Percentiles rank a stretch among this genome's conserved stretches.
These are phyloP conservation scores for Scheffersomyces stipitis DNA, from an alignment of 805 yeast species.

Conservation along the genomic window DNA sequence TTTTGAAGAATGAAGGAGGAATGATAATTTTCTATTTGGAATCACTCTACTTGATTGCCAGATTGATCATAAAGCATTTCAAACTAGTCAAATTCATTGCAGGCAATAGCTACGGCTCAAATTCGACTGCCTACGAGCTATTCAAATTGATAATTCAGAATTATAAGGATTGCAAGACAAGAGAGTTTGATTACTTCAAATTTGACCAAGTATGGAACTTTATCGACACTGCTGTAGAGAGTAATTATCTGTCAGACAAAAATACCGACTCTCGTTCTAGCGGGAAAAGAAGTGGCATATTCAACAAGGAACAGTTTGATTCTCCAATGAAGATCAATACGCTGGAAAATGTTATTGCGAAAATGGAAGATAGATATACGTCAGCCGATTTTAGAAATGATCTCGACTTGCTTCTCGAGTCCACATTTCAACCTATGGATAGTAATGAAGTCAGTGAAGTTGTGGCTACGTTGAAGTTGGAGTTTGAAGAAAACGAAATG, in stretches of 20 bases:
- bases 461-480: conserved; percentile 6
- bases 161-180: conserved; percentile 32
- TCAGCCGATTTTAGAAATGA: conserved; percentile 27
- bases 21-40: conserved; percentile 44
- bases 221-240: conserved; percentile 27
- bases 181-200: conserved; percentile 34
- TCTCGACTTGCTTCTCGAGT: conserved; percentile 19
- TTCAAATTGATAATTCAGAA: conserved; percentile 32
- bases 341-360: conserved; percentile 13
- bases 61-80: conserved; percentile 31
- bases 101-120: conserved; percentile 23
- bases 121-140: conserved; percentile 32
- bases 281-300: conserved; percentile 8
- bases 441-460: conserved; percentile 17
- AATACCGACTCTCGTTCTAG: conserved; percentile 1
- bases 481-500: conserved; percentile 5
- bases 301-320: conserved; percentile 27
- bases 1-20: conserved; percentile 40
- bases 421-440: conserved; percentile 8
- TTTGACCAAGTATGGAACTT: conserved; percentile 37
- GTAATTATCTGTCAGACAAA: conserved; percentile 4
- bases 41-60: conserved; percentile 33
- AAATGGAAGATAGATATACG: conserved; percentile 17
- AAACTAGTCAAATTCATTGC: conserved; percentile 35
- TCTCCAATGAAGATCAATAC: conserved; percentile 35